Conservation (phyloP, 164 flowering plant species). For the Akebia trifoliata region DNA sequence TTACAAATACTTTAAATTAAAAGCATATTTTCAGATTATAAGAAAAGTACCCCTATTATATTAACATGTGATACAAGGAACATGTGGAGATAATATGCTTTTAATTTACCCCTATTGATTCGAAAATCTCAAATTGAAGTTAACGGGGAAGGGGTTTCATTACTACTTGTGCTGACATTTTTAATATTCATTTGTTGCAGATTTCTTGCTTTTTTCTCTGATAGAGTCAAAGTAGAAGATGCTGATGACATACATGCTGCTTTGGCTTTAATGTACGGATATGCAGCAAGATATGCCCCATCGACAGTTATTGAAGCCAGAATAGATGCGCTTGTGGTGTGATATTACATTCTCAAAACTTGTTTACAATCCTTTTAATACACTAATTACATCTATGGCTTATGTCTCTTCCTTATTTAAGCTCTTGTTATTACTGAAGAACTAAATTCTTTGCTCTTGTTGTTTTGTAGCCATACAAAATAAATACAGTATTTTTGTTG, state of each 20-base stretch:
- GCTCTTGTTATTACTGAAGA: background rate
- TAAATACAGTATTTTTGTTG: no score
- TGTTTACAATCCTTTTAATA: background rate
- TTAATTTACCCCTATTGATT: no score
- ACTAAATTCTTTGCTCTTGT: background rate
- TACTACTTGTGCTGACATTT: constrained; percentile 6
- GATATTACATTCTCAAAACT: background rate
- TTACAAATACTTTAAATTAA: no score
- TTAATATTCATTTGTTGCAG: constrained; percentile 34
- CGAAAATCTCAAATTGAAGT: no score
- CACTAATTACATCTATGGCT: background rate
- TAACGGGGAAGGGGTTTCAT: no score
- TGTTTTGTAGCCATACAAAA: background rate
- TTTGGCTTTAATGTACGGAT: constrained; percentile 97
- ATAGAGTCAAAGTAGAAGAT: constrained; percentile 49
- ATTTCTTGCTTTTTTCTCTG: constrained; percentile 67
- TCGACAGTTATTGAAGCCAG: constrained; percentile 95
- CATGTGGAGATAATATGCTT: no score
- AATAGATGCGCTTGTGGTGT: constrained; percentile 96
- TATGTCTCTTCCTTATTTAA: constrained; percentile 1
- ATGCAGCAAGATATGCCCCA: constrained; percentile 99
- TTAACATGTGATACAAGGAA: no score
- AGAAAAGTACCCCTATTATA: no score
- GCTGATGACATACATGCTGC: constrained; percentile 98
- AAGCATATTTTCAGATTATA: no score